These are phyloP conservation scores for Camelina laxa DNA, from an alignment of 345 rosid genomes.

Conservation along the genomic window DNA sequence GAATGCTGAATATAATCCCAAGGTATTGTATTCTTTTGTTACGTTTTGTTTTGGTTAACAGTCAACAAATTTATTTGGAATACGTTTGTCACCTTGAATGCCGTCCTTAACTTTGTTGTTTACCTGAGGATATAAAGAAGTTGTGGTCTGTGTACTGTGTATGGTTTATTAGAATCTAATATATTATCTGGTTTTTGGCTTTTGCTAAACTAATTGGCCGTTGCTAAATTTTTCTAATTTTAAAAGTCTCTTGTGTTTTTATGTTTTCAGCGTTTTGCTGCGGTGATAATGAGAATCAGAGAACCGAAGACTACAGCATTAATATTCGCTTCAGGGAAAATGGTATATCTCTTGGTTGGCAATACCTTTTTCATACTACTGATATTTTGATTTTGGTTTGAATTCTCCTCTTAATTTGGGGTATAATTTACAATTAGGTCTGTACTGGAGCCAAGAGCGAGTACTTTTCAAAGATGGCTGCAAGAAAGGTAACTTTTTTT, in stretches of 20 bases:
- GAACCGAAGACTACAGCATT: slow-evolving; percentile 77
- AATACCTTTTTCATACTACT: not conserved
- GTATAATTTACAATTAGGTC: slow-evolving; percentile 47
- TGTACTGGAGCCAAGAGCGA: slow-evolving; percentile 95
- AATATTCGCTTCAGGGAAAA: slow-evolving; percentile 71
- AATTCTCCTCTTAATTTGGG: slow-evolving; percentile 1
- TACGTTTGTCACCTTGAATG: not conserved
- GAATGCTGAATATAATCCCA: slow-evolving; percentile 82
- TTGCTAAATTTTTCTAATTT: not conserved
- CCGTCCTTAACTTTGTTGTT: not conserved
- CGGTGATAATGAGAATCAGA: slow-evolving; percentile 78
- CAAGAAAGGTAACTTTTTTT: slow-evolving; percentile 50
- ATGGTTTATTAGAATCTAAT: too few species aligned
- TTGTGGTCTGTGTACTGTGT: too few species aligned
- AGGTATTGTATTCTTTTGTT: slow-evolving; percentile 47
- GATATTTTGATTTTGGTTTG: not conserved
- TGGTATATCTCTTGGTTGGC: slow-evolving; percentile 34
- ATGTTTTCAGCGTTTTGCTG: slow-evolving; percentile 73
- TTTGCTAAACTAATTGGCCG: not conserved
- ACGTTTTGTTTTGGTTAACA: not conserved
- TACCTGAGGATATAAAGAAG: not conserved
- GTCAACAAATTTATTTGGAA: not conserved
- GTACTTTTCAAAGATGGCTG: slow-evolving; percentile 75
- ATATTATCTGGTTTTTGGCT: too few species aligned
- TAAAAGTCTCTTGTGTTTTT: not conserved